Base-by-base conservation (phyloP, 371 early-diverging fungal species). In the Apophysomyces sp. region DNA sequence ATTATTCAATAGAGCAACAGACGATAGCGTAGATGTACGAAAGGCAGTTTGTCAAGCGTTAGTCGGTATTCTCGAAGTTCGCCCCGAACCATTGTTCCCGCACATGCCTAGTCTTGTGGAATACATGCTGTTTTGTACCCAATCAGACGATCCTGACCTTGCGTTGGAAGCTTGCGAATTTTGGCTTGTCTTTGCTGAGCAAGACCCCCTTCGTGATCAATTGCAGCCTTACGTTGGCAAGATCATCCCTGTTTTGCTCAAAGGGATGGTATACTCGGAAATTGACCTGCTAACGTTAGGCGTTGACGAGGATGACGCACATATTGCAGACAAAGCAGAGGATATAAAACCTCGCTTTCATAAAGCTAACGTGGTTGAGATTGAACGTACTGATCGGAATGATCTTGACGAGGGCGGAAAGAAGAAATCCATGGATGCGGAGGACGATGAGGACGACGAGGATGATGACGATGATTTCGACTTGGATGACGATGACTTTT, bases 101-200 rank as follows among this genome's bases (percentile, higher is more conserved):
- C 89, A 94, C 63, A 84, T 98, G 72, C 84, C 86, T 62, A 86
- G 87, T 66, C 82, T 98, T 30, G 90, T 94, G 44, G 85, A 91
- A 60, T 98, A 94, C 77, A 97, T 98, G 94, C 83, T 98, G n/a
- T 87, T 85, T 70, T 92, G 90, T 62, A 95, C 93, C 18, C 86
- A 89, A 71, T 89, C 86, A 55, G 88, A 90, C 29, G 94, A 96
- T 53, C 78, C 87, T 26, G 75, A 82, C 37, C 87, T 98, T 30
- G 96, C 98, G 16, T 77, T 96, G 60, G 98, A 97, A 75, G 97
- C 98, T 8, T 94, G 95, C 76, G 98, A 98, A 74, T 98, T 98
- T 75, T 98, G 97, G 97, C 76, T 97, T 29, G 91, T 92, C 32
- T 92, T 97, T 80, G 94, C 94, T 39, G 98, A 98, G 72, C 94